Percentiles rank a stretch among this genome's conserved stretches.
Evolutionary conservation across 768 basidiomycete genomes (phyloP).

Genomic region (Pleurotus citrinopileatus): DNA sequence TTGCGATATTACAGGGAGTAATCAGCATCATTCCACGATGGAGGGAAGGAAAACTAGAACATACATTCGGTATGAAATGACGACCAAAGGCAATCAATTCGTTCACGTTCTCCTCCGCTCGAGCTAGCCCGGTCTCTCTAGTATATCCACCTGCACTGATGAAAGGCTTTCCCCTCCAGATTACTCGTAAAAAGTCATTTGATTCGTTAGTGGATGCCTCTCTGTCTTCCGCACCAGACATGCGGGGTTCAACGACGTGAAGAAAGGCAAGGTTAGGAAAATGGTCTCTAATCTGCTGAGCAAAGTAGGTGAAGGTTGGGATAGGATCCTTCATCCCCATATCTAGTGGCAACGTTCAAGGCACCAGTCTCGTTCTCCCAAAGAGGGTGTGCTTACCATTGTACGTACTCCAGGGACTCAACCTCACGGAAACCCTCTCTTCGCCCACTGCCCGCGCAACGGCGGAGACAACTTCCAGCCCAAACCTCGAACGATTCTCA

Average conservation of each 20-base stretch:
- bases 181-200: constrained; percentile 34
- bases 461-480: constrained; percentile 50
- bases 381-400: constrained; percentile 22
- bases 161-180: constrained; percentile 31
- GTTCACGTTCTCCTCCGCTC: constrained; percentile 19
- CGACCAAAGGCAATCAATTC: constrained; percentile 15
- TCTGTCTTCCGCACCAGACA: constrained; percentile 12
- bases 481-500: constrained; percentile 57
- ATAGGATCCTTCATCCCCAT: constrained; percentile 41
- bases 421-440: constrained; percentile 47
- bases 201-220: constrained; percentile 8
- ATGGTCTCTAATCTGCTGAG: constrained; percentile 28
- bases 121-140: constrained; percentile 22
- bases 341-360: neutral
- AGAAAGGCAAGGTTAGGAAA: constrained; percentile 43
- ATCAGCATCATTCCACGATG: neutral
- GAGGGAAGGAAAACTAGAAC: constrained; percentile 5
- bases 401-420: constrained; percentile 53
- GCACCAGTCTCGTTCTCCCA: too few relatives aligned
- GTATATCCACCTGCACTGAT: constrained; percentile 35
- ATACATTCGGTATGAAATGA: constrained; percentile 15
- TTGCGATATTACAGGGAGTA: neutral
- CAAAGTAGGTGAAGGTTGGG: constrained; percentile 42
- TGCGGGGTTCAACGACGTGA: constrained; percentile 37
- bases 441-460: constrained; percentile 50